These are phyloP conservation scores for Penicillium concentricum DNA, from an alignment of 2,329 filamentous ascomycete species.

Conservation along the genomic window DNA sequence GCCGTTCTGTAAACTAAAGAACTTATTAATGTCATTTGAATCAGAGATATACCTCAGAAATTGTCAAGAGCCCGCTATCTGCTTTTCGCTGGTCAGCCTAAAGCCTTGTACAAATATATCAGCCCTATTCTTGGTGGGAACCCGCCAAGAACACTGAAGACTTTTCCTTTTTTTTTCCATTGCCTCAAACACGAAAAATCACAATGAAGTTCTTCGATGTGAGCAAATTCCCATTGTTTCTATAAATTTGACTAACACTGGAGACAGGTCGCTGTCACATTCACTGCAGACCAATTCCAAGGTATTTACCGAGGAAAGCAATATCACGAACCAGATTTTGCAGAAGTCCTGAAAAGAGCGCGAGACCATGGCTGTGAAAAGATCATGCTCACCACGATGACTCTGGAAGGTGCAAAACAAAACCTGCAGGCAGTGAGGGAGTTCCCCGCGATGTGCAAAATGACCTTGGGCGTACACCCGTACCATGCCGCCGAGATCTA, in stretches of 20 bases:
- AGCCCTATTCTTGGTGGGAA: background rate
- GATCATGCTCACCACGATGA: conserved; percentile 36
- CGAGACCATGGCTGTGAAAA: conserved; percentile 22
- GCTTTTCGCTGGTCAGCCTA: background rate
- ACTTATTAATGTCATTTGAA: background rate
- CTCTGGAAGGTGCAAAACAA: conserved; percentile 42
- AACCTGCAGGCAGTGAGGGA: conserved; percentile 40
- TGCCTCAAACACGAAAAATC: background rate
- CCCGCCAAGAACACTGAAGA: background rate
- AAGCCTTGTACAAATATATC: background rate
- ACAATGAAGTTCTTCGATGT: conserved; percentile 6
- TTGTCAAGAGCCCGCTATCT: too few species aligned
- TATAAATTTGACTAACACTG: background rate
- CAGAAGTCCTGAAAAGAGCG: conserved; percentile 25
- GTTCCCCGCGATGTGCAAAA: conserved; percentile 38
- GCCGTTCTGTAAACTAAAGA: background rate
- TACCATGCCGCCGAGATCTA: conserved; percentile 51
- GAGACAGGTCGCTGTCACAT: conserved; percentile 29
- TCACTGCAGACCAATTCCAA: conserved; percentile 44
- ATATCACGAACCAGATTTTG: conserved; percentile 49
- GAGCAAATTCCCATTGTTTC: too few species aligned
- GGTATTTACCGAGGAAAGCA: conserved; percentile 53
- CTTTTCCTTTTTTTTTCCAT: background rate
- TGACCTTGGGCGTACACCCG: conserved; percentile 53
- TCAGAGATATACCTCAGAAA: too few species aligned